Conservation (phyloP, 306 rosid genomes). For the Sindora glabra region DNA sequence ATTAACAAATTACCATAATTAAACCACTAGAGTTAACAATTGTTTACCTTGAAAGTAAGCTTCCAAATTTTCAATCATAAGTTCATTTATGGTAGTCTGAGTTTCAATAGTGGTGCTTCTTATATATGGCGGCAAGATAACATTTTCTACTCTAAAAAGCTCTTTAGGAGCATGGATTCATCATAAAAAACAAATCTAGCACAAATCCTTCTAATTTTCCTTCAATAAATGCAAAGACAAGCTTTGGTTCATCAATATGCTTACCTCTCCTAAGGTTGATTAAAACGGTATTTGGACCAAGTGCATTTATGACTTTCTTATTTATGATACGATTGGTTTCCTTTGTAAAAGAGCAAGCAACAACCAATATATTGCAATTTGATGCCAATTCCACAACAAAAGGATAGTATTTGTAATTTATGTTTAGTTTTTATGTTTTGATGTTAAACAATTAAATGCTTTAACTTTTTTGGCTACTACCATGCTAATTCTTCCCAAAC, state of each 20-base stretch:
- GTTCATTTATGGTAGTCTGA: constrained; percentile 41
- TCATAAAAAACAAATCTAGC: constrained; percentile 55
- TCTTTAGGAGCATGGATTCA: constrained; percentile 55
- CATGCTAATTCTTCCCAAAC: constrained; percentile 57
- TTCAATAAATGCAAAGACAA: constrained; percentile 48
- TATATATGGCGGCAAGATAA: constrained; percentile 43
- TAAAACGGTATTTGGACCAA: constrained; percentile 54
- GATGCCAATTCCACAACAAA: constrained; percentile 48
- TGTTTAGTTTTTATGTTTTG: constrained; percentile 30
- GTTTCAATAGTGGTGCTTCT: constrained; percentile 52
- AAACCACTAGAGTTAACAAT: constrained; percentile 45
- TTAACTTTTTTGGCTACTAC: constrained; percentile 54
- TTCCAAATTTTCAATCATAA: constrained; percentile 47
- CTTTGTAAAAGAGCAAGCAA: constrained; percentile 46
- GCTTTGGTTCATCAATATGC: constrained; percentile 46
- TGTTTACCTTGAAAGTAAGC: constrained; percentile 53
- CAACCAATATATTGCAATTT: constrained; percentile 43
- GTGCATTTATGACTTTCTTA: constrained; percentile 40
- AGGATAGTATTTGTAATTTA: constrained; percentile 45
- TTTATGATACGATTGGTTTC: constrained; percentile 46
- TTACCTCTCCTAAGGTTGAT: constrained; percentile 55
- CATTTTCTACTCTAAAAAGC: constrained; percentile 51
- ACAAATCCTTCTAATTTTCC: constrained; percentile 63
- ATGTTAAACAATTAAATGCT: constrained; percentile 43
- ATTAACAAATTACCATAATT: not conserved